Evolutionary conservation across 1,139 yeast species (phyloP).

Genomic region (Yamadazyma mexicana): DNA sequence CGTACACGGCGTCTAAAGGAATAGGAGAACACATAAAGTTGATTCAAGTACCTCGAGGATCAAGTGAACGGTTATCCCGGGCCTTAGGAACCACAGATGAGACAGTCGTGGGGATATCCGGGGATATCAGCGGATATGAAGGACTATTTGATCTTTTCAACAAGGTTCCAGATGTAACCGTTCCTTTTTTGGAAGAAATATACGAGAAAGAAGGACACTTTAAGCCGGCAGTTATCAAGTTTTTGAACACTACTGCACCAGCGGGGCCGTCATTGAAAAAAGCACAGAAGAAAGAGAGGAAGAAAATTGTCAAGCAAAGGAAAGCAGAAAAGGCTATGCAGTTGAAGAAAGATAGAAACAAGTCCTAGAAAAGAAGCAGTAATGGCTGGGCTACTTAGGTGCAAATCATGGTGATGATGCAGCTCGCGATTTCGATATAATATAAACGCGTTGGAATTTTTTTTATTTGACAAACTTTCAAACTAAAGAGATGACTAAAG

Average conservation of each 20-base stretch:
- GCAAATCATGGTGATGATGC: no score
- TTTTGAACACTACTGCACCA: slow-evolving; percentile 44
- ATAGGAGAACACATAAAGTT: slow-evolving; percentile 36
- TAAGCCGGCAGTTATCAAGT: slow-evolving; percentile 35
- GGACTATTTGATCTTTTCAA: slow-evolving; percentile 34
- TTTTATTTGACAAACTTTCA: slow-evolving; percentile 1
- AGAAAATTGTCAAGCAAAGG: not conserved
- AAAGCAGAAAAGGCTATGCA: not conserved
- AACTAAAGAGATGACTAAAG: slow-evolving; percentile 11
- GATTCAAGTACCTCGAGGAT: slow-evolving; percentile 53
- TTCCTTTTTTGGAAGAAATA: slow-evolving; percentile 47
- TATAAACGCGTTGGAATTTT: slow-evolving; percentile 6
- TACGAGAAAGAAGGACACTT: slow-evolving; percentile 15
- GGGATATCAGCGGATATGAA: slow-evolving; percentile 22
- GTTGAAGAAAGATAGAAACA: not conserved
- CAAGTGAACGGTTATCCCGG: slow-evolving; percentile 36
- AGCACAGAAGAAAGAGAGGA: slow-evolving; percentile 7
- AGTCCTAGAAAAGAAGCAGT: no score
- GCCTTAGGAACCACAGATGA: slow-evolving; percentile 27
- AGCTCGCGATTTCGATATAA: no score
- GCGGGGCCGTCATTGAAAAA: slow-evolving; percentile 23
- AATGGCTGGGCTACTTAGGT: no score
- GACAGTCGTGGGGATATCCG: slow-evolving; percentile 31
- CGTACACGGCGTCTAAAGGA: slow-evolving; percentile 43
- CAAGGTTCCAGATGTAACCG: slow-evolving; percentile 34